These are phyloP conservation scores for Sisymbrium altissimum DNA, from an alignment of 345 rosid species.

Conservation along the genomic window DNA sequence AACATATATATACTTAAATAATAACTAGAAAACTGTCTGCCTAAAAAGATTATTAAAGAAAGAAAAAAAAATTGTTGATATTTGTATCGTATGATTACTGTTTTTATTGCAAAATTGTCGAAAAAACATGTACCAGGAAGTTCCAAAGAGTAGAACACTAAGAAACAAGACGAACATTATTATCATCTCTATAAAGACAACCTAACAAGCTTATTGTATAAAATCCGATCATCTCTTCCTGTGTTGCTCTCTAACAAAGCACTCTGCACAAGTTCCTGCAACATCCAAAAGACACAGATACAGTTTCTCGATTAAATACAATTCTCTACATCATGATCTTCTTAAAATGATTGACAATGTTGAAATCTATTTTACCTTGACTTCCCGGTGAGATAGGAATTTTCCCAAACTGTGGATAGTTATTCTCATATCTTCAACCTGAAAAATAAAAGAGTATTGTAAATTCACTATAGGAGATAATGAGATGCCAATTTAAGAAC, in stretches of 20 bases:
- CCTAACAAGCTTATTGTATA: slow-evolving; percentile 73
- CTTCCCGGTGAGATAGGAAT: slow-evolving; percentile 75
- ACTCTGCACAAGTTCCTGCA: slow-evolving; percentile 89
- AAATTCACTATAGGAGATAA: neutral
- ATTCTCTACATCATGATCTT: neutral
- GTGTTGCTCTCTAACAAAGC: slow-evolving; percentile 92
- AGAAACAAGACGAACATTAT: neutral
- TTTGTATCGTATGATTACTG: neutral
- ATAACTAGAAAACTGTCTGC: neutral
- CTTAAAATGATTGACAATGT: neutral
- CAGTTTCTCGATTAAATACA: neutral
- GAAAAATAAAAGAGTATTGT: slow-evolving; percentile 7
- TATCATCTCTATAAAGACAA: slow-evolving; percentile 36
- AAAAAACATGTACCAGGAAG: neutral
- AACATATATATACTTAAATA: neutral
- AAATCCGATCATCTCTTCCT: slow-evolving; percentile 88
- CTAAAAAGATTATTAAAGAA: neutral
- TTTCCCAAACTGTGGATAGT: slow-evolving; percentile 87
- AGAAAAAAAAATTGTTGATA: neutral
- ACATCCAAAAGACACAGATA: neutral
- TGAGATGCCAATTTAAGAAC: neutral
- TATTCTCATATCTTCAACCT: slow-evolving; percentile 95
- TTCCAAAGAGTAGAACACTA: neutral
- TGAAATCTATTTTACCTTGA: slow-evolving; percentile 56
- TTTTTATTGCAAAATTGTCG: neutral